A percentile compares a stretch with the other conserved stretches of the same genome.
phyloP scores from a whole-genome alignment of 2,329 filamentous ascomycete species.

The Fusarium sp. region DNA sequence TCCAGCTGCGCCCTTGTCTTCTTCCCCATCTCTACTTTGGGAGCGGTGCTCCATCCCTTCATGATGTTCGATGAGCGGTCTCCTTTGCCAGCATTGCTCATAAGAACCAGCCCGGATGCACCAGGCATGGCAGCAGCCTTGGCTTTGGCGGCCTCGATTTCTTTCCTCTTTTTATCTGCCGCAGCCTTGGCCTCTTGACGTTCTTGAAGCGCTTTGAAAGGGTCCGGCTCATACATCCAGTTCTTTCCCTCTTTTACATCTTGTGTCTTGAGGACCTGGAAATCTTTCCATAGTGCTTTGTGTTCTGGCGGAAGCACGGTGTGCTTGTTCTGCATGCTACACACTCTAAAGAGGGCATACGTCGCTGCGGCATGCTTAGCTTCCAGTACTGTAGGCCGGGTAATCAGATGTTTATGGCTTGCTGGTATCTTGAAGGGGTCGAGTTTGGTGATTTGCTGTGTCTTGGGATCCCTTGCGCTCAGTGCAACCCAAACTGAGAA shows the following conservation, averaged over 20 bases:
- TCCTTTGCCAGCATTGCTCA: conserved; percentile 56
- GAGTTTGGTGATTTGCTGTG: conserved; percentile 77
- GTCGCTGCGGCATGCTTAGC: conserved; percentile 93
- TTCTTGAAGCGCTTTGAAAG: conserved; percentile 83
- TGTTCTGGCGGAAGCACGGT: conserved; percentile 94
- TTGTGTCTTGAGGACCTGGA: conserved; percentile 81
- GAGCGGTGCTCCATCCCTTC: conserved; percentile 84
- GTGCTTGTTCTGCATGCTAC: conserved; percentile 95
- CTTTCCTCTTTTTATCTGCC: conserved; percentile 82
- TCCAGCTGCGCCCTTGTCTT: conserved; percentile 84
- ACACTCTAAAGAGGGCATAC: conserved; percentile 89
- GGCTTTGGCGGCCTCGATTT: conserved; percentile 73
- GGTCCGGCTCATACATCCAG: conserved; percentile 97
- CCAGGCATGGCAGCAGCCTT: conserved; percentile 74
- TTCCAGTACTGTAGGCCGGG: conserved; percentile 84
- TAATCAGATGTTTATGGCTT: conserved; percentile 78
- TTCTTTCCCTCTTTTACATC: conserved; percentile 80
- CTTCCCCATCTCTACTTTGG: conserved; percentile 92
- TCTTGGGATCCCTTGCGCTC: conserved; percentile 81
- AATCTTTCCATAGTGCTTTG: conserved; percentile 90
- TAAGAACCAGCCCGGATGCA: conserved; percentile 65
- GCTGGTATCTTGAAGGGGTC: conserved; percentile 85
- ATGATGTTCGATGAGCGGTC: conserved; percentile 59
- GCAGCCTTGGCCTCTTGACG: conserved; percentile 80
- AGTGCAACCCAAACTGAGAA: conserved; percentile 86